A percentile compares a stretch with the other conserved stretches of the same genome.
phyloP scores from a whole-genome alignment of 148 eudicot species.

The Amaranthus cruentus region DNA sequence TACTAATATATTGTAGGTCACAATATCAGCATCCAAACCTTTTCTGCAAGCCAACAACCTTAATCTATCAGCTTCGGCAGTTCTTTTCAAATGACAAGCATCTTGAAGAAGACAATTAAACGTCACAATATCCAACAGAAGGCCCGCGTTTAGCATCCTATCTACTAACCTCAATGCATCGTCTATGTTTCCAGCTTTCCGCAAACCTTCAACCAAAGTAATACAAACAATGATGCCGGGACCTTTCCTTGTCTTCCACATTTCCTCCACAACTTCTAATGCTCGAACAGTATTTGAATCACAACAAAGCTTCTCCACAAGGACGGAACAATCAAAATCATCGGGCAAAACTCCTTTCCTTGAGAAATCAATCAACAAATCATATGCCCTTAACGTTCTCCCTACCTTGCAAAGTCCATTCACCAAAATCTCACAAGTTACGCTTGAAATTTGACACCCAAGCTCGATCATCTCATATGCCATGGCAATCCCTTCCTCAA shows the following conservation, averaged over 20 bases:
- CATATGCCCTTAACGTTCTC: slow-evolving; percentile 45
- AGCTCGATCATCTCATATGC: slow-evolving; percentile 79
- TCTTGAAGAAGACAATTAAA: slow-evolving; percentile 72
- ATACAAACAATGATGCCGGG: slow-evolving; percentile 76
- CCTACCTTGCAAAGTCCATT: slow-evolving; percentile 63
- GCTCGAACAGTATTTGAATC: slow-evolving; percentile 52
- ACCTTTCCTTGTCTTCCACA: slow-evolving; percentile 60
- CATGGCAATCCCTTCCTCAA: slow-evolving; percentile 69
- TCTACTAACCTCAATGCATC: slow-evolving; percentile 47
- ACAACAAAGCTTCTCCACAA: slow-evolving; percentile 54
- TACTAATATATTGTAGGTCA: slow-evolving; percentile 66
- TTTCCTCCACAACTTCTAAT: slow-evolving; percentile 48
- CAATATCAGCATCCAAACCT: slow-evolving; percentile 58
- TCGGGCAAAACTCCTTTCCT: slow-evolving; percentile 54
- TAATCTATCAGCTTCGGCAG: slow-evolving; percentile 61
- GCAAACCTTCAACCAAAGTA: slow-evolving; percentile 69
- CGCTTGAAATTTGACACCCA: slow-evolving; percentile 55
- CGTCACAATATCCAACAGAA: slow-evolving; percentile 72
- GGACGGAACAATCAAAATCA: slow-evolving; percentile 51
- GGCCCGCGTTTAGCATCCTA: slow-evolving; percentile 57
- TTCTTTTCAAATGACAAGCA: slow-evolving; percentile 49
- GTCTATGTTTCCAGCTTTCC: slow-evolving; percentile 36
- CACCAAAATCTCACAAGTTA: slow-evolving; percentile 80
- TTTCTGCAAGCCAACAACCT: slow-evolving; percentile 69
- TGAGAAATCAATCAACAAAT: slow-evolving; percentile 67